Evolutionary conservation across 768 basidiomycete genomes (phyloP), one percentile per base, ranked within the genome.

Genomic region (Amanita pallidorosea): DNA sequence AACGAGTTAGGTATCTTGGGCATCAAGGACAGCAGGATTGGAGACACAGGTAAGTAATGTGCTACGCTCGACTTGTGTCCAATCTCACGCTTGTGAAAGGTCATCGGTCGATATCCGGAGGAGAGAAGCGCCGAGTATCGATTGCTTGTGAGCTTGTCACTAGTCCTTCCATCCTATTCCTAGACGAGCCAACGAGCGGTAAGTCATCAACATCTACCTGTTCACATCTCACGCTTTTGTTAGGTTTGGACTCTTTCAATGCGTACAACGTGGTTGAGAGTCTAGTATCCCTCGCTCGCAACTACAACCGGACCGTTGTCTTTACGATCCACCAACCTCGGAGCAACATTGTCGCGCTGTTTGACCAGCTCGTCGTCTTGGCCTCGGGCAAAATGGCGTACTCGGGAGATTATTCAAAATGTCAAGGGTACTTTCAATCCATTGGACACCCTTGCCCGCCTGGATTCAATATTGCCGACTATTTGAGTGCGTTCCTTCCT

Each of bases 281-380:
- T 33, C 75, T 99, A 20, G 85, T 86, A 1, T 83, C 85, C 13
- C 76, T 98, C 20, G 91, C 94, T 4, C 72, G 80, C 25, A 80
- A 85, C 58, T 98, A 92, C 66, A 91, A 94, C 56, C 84, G 95
- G 31, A 98, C 94, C 0, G 90, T 98, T 46, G 75, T 98, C 52
- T 96, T 98, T 70, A 98, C 95, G 0, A 98, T 99, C 51, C 96
- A 99, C 60, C 96, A 98, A 64, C 96, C 95, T 12, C 83, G 95
- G 46, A 93, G 90, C 64, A 97, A 97, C 66, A 98, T 99, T 57
- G 94, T 98, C 12, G 83, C 91, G 0, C 70, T 99, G 11, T 98
- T 99, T 57, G 95, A 99, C 62, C 85, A 94, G 54, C 74, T 99
- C 27, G 65, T 98, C 2, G 71, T 98, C 2, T 74, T 99, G 15